A percentile compares a stretch with the other conserved stretches of the same genome.
Conservation (phyloP, 2,329 filamentous ascomycete species). For the Leptographium procerum region DNA sequence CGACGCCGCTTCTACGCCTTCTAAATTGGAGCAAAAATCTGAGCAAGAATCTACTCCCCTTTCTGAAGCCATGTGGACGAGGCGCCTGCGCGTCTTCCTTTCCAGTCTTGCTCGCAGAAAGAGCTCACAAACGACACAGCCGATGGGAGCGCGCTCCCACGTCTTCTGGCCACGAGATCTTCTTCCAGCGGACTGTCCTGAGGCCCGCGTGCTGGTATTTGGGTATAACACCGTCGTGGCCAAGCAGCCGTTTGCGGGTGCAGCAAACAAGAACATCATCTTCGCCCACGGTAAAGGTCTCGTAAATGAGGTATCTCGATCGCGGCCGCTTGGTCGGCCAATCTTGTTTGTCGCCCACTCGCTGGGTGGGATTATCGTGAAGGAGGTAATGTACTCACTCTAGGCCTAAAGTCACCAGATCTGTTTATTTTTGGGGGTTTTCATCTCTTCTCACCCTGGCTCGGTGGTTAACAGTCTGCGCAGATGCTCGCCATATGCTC, state of each 20-base stretch:
- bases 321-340: not conserved
- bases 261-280: not conserved
- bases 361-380: not conserved
- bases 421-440: too few species aligned
- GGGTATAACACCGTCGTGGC: not conserved
- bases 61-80: too few species aligned
- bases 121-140: not conserved
- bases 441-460: too few species aligned
- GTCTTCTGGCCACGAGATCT: not conserved
- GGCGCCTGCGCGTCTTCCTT: not conserved
- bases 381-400: not conserved
- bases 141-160: not conserved
- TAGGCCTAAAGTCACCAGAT: too few species aligned
- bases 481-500: not conserved
- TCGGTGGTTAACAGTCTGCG: not conserved
- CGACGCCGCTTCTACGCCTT: too few species aligned
- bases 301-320: not conserved
- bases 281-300: not conserved
- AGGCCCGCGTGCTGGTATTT: not conserved
- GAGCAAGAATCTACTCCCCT: too few species aligned
- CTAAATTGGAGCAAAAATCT: too few species aligned
- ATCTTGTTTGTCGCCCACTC: not conserved
- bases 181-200: not conserved
- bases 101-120: not conserved
- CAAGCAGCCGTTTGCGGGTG: not conserved